Evolutionary conservation across 148 eudicot species (phyloP), one percentile per base, ranked within the genome.

Genomic region (Amaranthus palmeri): DNA sequence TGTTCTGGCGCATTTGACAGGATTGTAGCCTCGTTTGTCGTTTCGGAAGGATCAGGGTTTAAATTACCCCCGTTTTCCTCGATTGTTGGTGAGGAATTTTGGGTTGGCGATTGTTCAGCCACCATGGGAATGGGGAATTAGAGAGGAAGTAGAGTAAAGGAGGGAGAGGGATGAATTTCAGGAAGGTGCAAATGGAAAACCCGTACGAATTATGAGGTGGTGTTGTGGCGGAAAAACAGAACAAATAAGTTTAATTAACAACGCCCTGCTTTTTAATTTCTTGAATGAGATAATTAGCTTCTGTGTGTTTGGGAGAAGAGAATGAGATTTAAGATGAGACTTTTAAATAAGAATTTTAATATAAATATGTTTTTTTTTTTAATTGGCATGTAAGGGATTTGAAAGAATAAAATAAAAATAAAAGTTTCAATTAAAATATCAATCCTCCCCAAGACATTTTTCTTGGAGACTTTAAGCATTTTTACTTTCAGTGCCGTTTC

Each of bases 1-100:
- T 84, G 80, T 0, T 83, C 80, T 2, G 73, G 80, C 59, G 71
- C 76, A 12, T 48, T 69, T 10, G 88, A 81, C 49, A 75, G 80
- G 40, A 87, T 76, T 60, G 82, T 71, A 4, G 83, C 91, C 12
- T 87, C 85, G 6, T 83, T 79, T 0, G 91, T 81, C 60, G 73
- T 70, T 40, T 48, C 76, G 3, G 82, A 51, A 45, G 73, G 78
- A 15, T 81, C 79, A 40, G 63, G 66, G 63, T 47, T 76, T n/a
- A 25, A 25, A 25, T 25, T 25, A 25, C 36, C 36, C 36, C 36
- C 59, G 41, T 73, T 71, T 44, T 82, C 78, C 72, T 68, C 72
- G 70, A 73, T 81, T 68, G 55, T 7, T 43, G 70, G 0, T 13
- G 5, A 54, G 13, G 59, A 68, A 41, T 54, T 68, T 42, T 18